These are phyloP conservation scores for Leishmania gerbilli DNA, from an alignment of 208 protist genomes.

Conservation along the genomic window DNA sequence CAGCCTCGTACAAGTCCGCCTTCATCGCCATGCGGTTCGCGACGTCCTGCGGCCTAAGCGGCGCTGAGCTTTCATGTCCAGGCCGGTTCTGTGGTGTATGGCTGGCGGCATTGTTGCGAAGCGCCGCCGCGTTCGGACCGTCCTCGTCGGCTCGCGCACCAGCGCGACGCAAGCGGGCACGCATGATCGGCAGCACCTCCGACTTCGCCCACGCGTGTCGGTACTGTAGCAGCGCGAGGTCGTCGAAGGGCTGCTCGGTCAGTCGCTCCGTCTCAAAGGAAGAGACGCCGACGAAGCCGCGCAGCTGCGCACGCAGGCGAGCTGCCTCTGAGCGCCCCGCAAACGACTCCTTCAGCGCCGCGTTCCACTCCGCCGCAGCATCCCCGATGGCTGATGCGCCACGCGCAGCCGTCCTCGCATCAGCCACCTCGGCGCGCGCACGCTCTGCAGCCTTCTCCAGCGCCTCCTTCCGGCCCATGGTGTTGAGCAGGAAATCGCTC, in stretches of 20 bases:
- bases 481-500: slow-evolving; percentile 31
- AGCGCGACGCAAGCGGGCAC: neutral
- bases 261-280: slow-evolving; percentile 13
- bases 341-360: slow-evolving; percentile 19
- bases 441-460: slow-evolving; percentile 25
- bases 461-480: slow-evolving; percentile 15
- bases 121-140: neutral
- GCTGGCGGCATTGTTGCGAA: neutral
- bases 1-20: slow-evolving; percentile 25
- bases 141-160: neutral
- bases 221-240: slow-evolving; percentile 43
- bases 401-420: neutral
- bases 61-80: neutral
- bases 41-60: neutral
- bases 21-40: slow-evolving; percentile 19
- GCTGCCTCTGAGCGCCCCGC: slow-evolving; percentile 11
- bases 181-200: slow-evolving; percentile 26
- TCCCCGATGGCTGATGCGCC: too few species aligned
- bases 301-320: slow-evolving; percentile 27
- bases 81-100: neutral
- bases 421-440: neutral
- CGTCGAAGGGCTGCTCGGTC: slow-evolving; percentile 38
- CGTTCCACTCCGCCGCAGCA: neutral
- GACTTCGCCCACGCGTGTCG: slow-evolving; percentile 29
- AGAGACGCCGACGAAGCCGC: slow-evolving; percentile 24